Evolutionary conservation across 352 stramenopile species (phyloP), one percentile per base, ranked within the genome.

Genomic region (Plasmopara viticola): DNA sequence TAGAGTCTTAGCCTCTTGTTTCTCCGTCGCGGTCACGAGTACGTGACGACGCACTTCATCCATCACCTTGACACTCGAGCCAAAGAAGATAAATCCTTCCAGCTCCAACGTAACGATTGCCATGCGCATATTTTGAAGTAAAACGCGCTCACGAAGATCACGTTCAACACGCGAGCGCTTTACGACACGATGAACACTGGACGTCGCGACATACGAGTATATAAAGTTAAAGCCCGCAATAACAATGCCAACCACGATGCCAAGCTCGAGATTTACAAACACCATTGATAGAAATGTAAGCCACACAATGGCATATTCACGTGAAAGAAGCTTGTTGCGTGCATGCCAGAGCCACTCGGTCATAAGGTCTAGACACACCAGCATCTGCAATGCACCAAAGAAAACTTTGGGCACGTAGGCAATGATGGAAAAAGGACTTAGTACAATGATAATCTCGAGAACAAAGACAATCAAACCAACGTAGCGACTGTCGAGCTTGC

Each of bases 301-400:
- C 60, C 97, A 76, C 4, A 96, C 86, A 55, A 98, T 86, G 6
- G 72, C 63, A 61, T 98, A 99, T 70, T 99, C 95, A 28, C 83
- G 78, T 12, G 60, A 33, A 35, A 92, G 79, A 59, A 94, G 86
- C 49, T 91, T 93, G 61, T 92, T 85, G 42, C 82, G 78, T 28
- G 84, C 82, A 51, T 92, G 84, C 66, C 77, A 88, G 53, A 91
- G 86, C 96, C 96, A 99, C 70, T 99, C 96, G 47, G 89, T 78
- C 86, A 99, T 96, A 10, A 99, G 70, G 61, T 99, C 96, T 6
- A 95, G 68, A 38, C 91, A 96, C 62, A 99, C 98, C 49, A 99
- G 88, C 30, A 97, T 94, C 50, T 99, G 84, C 12, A 99, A 66
- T 12, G 90, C 95, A 10, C 95, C 96, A 56, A 99, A 99, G 65